phyloP scores from a whole-genome alignment of 2,329 filamentous ascomycete genomes.

The Myriosclerotinia curreyana region DNA sequence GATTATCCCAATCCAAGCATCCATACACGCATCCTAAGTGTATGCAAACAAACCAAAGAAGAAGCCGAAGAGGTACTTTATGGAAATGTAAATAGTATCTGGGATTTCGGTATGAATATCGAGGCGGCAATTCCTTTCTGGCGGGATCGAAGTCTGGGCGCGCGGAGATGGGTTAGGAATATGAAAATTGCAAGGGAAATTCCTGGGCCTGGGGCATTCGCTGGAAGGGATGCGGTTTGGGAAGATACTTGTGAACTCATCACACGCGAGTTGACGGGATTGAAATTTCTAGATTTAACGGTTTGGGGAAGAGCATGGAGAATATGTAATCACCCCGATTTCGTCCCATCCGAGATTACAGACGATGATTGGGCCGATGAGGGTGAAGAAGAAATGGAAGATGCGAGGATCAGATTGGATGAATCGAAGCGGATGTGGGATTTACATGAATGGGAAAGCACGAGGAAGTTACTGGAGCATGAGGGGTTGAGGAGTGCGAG shows the following conservation, averaged over 20 bases:
- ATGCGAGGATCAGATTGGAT: not conserved
- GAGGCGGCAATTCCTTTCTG: conserved; percentile 32
- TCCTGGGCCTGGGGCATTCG: not conserved
- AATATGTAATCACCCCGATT: not conserved
- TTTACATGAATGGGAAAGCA: conserved; percentile 33
- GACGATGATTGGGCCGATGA: not conserved
- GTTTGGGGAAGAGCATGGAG: conserved; percentile 28
- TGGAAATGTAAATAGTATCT: conserved; percentile 24
- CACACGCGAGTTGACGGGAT: conserved; percentile 5
- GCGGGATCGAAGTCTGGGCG: conserved; percentile 26
- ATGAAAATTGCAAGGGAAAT: conserved; percentile 33
- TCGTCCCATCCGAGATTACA: not conserved
- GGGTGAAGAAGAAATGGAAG: not conserved
- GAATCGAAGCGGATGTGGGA: conserved; percentile 11
- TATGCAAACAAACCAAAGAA: conserved; percentile 26
- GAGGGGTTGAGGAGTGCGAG: conserved; percentile 25
- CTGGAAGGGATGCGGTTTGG: conserved; percentile 27
- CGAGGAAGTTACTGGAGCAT: conserved; percentile 24
- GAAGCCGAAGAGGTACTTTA: conserved; percentile 35
- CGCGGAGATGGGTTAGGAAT: conserved; percentile 26
- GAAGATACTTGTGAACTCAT: conserved; percentile 23
- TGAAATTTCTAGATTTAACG: conserved; percentile 31
- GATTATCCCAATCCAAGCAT: conserved; percentile 26
- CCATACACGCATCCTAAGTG: conserved; percentile 26
- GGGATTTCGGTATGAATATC: conserved; percentile 33